Conservation (phyloP, 805 yeast genomes). For the Saccharomycopsis lassenensis region DNA sequence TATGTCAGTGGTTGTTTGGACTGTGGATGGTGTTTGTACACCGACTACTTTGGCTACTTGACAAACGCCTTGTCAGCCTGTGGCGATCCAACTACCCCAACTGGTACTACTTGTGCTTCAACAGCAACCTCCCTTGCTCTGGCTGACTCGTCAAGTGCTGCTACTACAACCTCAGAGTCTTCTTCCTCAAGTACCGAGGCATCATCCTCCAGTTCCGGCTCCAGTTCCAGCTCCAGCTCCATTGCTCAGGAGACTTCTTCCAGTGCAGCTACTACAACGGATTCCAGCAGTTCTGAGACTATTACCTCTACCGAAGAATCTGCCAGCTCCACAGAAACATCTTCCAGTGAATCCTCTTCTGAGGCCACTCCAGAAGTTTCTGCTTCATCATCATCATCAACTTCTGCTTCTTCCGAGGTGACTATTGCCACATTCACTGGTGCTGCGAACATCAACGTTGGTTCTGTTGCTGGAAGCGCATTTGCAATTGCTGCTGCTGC, state of each 20-base stretch:
- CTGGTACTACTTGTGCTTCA: slow-evolving; percentile 24
- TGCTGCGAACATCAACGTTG: slow-evolving; percentile 10
- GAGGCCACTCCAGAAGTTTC: slow-evolving; percentile 5
- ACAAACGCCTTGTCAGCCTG: slow-evolving; percentile 24
- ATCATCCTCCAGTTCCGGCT: not conserved
- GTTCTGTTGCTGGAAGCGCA: slow-evolving; percentile 10
- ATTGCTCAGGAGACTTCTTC: slow-evolving; percentile 2
- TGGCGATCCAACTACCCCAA: slow-evolving; percentile 23
- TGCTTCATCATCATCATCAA: slow-evolving; percentile 5
- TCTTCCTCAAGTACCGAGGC: not conserved
- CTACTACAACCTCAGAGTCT: slow-evolving; percentile 5
- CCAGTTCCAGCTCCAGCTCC: not conserved
- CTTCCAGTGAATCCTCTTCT: slow-evolving; percentile 16
- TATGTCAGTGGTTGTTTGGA: slow-evolving; percentile 25
- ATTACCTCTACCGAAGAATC: slow-evolving; percentile 2
- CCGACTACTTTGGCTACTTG: slow-evolving; percentile 25
- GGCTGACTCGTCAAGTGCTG: slow-evolving; percentile 1
- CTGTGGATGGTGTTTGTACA: slow-evolving; percentile 31
- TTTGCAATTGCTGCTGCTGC: slow-evolving; percentile 6
- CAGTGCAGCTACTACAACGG: slow-evolving; percentile 4
- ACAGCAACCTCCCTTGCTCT: slow-evolving; percentile 17
- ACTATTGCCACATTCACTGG: slow-evolving; percentile 15
- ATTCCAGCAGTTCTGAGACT: slow-evolving; percentile 1
- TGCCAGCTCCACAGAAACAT: slow-evolving; percentile 6
- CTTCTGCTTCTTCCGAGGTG: slow-evolving; percentile 8